Percentiles rank a stretch among this genome's conserved stretches.
These are phyloP conservation scores for Wolfiporia cocos DNA, from an alignment of 1,284 basidiomycete genomes.

Conservation along the genomic window DNA sequence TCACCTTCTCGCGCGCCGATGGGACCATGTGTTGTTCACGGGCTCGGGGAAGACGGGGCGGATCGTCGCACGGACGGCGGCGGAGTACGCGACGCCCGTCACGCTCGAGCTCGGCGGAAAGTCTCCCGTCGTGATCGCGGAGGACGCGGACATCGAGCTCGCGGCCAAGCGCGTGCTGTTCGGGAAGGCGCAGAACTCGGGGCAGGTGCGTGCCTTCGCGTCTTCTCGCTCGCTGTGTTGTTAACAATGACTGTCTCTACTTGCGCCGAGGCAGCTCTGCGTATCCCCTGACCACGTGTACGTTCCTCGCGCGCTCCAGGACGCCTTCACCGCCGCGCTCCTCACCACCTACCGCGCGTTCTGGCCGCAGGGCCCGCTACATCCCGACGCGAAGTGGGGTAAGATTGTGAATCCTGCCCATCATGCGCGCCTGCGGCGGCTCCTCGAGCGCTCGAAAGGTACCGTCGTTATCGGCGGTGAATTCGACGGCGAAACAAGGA, in stretches of 20 bases:
- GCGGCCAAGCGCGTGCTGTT: constrained; percentile 44
- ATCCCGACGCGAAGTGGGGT: constrained; percentile 31
- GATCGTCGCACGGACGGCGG: constrained; percentile 57
- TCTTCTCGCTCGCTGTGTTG: too few species aligned
- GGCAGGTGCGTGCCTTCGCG: constrained; percentile 38
- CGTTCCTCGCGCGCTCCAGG: constrained; percentile 40
- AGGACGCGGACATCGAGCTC: constrained; percentile 35
- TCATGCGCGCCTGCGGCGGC: constrained; percentile 41
- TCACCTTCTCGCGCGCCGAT: constrained; percentile 47
- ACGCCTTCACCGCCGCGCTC: constrained; percentile 46
- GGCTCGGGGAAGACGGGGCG: constrained; percentile 50
- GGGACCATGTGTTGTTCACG: constrained; percentile 55
- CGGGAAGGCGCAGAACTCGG: constrained; percentile 52
- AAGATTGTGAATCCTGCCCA: constrained; percentile 44
- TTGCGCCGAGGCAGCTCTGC: constrained; percentile 38
- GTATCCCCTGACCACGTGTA: constrained; percentile 64
- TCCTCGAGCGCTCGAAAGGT: constrained; percentile 50
- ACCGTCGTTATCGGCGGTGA: constrained; percentile 50
- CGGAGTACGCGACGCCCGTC: constrained; percentile 56
- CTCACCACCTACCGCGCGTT: constrained; percentile 31
- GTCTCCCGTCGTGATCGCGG: constrained; percentile 52
- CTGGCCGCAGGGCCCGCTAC: constrained; percentile 34
- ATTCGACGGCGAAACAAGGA: constrained; percentile 31
- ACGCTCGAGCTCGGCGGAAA: constrained; percentile 69
- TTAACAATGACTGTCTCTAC: not conserved